Percentiles rank a stretch among this genome's conserved stretches.
Conservation (phyloP, 257 asterid genomes). For the Plantago elongata region DNA sequence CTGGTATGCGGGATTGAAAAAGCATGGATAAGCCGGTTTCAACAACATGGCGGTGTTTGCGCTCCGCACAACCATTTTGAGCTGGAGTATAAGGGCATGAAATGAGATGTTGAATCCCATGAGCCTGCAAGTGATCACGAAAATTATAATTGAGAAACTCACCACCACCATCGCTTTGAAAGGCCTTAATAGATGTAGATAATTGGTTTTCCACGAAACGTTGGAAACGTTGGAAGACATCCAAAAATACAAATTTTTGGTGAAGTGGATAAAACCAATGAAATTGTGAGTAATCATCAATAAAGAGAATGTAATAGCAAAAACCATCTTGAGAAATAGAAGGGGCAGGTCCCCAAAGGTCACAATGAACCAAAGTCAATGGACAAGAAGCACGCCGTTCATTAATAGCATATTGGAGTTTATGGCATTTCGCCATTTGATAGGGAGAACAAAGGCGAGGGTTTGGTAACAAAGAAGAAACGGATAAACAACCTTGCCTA, state of each 20-base stretch:
- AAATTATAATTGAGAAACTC: too few species aligned
- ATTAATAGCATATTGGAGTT: background rate
- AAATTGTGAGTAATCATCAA: conserved; percentile 5
- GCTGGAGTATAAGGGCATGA: conserved; percentile 11
- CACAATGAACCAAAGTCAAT: conserved; percentile 15
- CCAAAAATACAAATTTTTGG: background rate
- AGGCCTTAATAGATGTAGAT: background rate
- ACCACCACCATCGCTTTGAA: conserved; percentile 10
- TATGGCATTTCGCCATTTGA: conserved; percentile 8
- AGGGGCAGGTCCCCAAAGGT: conserved; percentile 20
- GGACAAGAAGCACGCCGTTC: background rate
- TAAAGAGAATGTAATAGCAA: conserved; percentile 1
- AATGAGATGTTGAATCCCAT: conserved; percentile 9
- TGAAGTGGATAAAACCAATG: conserved; percentile 8
- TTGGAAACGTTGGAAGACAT: background rate
- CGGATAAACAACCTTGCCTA: background rate
- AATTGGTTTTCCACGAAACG: conserved; percentile 10
- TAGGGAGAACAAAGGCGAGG: background rate
- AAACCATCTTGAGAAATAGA: background rate
- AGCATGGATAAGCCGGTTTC: conserved; percentile 2
- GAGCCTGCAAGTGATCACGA: background rate
- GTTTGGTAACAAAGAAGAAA: background rate
- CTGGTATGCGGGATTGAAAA: conserved; percentile 5
- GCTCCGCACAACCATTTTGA: background rate
- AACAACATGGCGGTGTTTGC: conserved; percentile 5